Evolutionary conservation across 2,329 filamentous ascomycete genomes (phyloP).

Genomic region (Coniochaeta pulveracea): DNA sequence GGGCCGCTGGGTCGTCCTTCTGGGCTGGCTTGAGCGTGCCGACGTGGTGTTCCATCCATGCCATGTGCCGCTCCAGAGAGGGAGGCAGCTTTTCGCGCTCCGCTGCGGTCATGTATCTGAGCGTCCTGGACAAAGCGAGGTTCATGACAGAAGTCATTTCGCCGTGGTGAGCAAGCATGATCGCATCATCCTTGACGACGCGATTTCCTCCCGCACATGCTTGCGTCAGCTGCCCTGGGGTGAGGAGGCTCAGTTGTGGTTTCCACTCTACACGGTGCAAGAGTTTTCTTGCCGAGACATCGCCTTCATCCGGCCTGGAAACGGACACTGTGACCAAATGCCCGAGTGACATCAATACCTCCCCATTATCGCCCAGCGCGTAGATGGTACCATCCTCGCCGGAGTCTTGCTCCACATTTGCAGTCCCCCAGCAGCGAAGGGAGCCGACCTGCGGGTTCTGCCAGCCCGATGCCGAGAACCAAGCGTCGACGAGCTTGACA

Average conservation of each 20-base stretch:
- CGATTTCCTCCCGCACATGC: slow-evolving; percentile 12
- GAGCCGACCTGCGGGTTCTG: slow-evolving; percentile 14
- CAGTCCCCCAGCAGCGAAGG: slow-evolving; percentile 14
- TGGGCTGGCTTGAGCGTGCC: slow-evolving; percentile 9
- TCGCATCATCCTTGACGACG: slow-evolving; percentile 12
- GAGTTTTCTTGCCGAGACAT: slow-evolving; percentile 13
- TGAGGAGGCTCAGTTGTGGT: slow-evolving; percentile 23
- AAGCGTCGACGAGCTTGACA: slow-evolving; percentile 16
- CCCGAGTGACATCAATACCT: slow-evolving; percentile 16
- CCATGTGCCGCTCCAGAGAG: slow-evolving; percentile 15
- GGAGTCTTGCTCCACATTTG: slow-evolving; percentile 7
- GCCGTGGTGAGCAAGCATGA: slow-evolving; percentile 9
- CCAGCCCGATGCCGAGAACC: slow-evolving; percentile 22
- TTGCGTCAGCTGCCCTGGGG: slow-evolving; percentile 14
- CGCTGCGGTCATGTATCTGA: slow-evolving; percentile 9
- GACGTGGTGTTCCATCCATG: slow-evolving; percentile 20
- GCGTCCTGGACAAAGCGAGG: slow-evolving; percentile 10
- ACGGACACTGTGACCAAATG: slow-evolving; percentile 15
- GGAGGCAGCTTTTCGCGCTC: slow-evolving; percentile 10
- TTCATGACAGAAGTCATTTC: slow-evolving; percentile 7
- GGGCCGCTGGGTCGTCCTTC: slow-evolving; percentile 6
- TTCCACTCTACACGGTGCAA: slow-evolving; percentile 24
- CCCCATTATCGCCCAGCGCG: slow-evolving; percentile 18
- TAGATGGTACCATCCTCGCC: slow-evolving; percentile 18
- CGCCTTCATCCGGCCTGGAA: slow-evolving; percentile 9